These are phyloP conservation scores for Mycena chlorophos DNA, from an alignment of 768 basidiomycete species.

Conservation along the genomic window DNA sequence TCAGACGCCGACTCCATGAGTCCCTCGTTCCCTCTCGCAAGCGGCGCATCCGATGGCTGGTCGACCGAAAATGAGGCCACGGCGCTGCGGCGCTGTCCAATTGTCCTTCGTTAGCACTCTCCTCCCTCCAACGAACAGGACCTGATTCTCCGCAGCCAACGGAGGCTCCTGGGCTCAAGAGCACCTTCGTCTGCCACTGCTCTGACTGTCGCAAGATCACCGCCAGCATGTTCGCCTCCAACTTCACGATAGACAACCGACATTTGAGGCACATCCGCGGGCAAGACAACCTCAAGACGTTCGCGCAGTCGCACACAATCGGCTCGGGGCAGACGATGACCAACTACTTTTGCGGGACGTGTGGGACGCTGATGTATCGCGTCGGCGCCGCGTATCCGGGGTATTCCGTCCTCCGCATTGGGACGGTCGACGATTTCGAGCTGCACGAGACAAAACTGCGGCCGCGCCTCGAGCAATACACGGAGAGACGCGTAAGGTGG, in stretches of 20 bases:
- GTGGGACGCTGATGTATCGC: constrained; percentile 15
- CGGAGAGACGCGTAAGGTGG: constrained; percentile 7
- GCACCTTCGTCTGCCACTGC: constrained; percentile 17
- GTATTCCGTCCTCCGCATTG: constrained; percentile 3
- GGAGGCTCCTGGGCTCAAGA: constrained; percentile 13
- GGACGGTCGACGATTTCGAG: constrained; percentile 11
- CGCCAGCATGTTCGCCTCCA: constrained; percentile 17
- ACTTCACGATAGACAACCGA: constrained; percentile 3
- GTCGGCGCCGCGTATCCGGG: constrained; percentile 1
- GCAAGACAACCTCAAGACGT: constrained; percentile 1
- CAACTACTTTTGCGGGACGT: constrained; percentile 10
- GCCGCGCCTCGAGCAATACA: constrained; percentile 11
- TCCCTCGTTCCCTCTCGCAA: constrained; percentile 4
- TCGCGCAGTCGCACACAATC: constrained; percentile 2
- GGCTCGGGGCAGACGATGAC: constrained; percentile 4
- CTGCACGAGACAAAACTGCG: constrained; percentile 14
- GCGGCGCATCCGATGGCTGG: constrained; percentile 13
- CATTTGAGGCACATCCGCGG: not conserved
- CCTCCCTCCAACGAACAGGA: too few relatives aligned
- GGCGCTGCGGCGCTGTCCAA: constrained; percentile 15
- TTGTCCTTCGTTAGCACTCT: constrained; percentile 12
- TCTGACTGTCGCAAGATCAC: constrained; percentile 17
- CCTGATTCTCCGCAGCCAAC: too few relatives aligned
- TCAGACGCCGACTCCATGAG: not conserved
- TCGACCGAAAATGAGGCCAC: constrained; percentile 15